Conservation (phyloP, 169 alveolate species). For the Plasmodium falciparum region DNA sequence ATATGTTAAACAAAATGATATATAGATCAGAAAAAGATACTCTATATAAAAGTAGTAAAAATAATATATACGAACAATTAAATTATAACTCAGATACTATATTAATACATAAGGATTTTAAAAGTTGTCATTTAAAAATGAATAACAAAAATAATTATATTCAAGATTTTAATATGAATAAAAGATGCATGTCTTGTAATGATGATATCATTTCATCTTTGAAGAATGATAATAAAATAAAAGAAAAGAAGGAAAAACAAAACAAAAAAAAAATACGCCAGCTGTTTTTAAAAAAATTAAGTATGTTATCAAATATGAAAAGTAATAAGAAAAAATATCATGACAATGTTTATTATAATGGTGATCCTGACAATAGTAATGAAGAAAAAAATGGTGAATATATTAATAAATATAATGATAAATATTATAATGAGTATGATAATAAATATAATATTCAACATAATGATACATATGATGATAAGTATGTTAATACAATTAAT, state of each 20-base stretch:
- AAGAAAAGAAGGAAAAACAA: slow-evolving; percentile 20
- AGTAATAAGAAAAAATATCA: background rate
- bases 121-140: background rate
- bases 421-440: too few species aligned
- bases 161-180: background rate
- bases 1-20: background rate
- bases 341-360: too few species aligned
- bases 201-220: slow-evolving; percentile 19
- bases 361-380: too few species aligned
- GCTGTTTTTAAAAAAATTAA: slow-evolving; percentile 16
- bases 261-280: slow-evolving; percentile 18
- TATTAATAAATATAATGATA: too few species aligned
- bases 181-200: slow-evolving; percentile 39
- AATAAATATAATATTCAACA: too few species aligned
- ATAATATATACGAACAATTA: slow-evolving; percentile 4
- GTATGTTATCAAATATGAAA: slow-evolving; percentile 3
- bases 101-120: slow-evolving; percentile 11
- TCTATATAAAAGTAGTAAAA: background rate
- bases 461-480: too few species aligned
- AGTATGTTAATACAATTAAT: too few species aligned
- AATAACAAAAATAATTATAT: background rate
- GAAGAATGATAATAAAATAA: background rate
- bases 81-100: slow-evolving; percentile 19
- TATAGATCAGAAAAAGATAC: background rate
- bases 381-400: too few species aligned